phyloP scores from a whole-genome alignment of 2,329 filamentous ascomycete species.

The Alternaria burnsii region DNA sequence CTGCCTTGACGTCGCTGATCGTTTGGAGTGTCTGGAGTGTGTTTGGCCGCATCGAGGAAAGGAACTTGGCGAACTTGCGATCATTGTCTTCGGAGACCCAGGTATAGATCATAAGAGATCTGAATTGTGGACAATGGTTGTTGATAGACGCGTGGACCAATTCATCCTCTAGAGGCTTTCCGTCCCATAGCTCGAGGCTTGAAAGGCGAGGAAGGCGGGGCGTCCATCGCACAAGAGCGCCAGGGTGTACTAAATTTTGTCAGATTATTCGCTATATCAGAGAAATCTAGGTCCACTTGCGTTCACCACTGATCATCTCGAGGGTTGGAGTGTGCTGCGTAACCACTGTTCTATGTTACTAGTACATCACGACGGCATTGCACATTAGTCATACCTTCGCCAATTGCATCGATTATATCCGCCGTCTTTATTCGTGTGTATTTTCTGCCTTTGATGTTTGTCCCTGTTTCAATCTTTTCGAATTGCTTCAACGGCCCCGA shows the following conservation, averaged over 20 bases:
- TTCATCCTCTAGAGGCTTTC: slow-evolving; percentile 65
- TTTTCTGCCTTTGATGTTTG: slow-evolving; percentile 38
- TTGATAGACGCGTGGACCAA: slow-evolving; percentile 63
- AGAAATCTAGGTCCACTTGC: slow-evolving; percentile 40
- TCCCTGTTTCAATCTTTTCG: slow-evolving; percentile 41
- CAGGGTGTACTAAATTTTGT: slow-evolving; percentile 56
- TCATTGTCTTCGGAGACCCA: slow-evolving; percentile 64
- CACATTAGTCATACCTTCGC: slow-evolving; percentile 52
- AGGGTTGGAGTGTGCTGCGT: slow-evolving; percentile 62
- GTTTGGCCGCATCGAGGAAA: slow-evolving; percentile 64
- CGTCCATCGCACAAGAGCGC: slow-evolving; percentile 66
- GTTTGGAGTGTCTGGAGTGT: slow-evolving; percentile 67
- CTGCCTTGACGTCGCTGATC: slow-evolving; percentile 64
- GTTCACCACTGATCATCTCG: slow-evolving; percentile 65
- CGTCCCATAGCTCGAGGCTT: slow-evolving; percentile 68
- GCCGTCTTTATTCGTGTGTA: slow-evolving; percentile 50
- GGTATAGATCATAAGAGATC: slow-evolving; percentile 66
- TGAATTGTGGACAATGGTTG: slow-evolving; percentile 68
- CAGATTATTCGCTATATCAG: slow-evolving; percentile 6
- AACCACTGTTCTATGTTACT: slow-evolving; percentile 49
- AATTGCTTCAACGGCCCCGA: slow-evolving; percentile 57
- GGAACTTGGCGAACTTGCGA: slow-evolving; percentile 65
- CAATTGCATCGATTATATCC: slow-evolving; percentile 58
- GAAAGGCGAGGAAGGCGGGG: slow-evolving; percentile 66
- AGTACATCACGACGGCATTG: slow-evolving; percentile 1